Conservation (phyloP, 768 basidiomycete species). For the Tephrocybe sp. region DNA sequence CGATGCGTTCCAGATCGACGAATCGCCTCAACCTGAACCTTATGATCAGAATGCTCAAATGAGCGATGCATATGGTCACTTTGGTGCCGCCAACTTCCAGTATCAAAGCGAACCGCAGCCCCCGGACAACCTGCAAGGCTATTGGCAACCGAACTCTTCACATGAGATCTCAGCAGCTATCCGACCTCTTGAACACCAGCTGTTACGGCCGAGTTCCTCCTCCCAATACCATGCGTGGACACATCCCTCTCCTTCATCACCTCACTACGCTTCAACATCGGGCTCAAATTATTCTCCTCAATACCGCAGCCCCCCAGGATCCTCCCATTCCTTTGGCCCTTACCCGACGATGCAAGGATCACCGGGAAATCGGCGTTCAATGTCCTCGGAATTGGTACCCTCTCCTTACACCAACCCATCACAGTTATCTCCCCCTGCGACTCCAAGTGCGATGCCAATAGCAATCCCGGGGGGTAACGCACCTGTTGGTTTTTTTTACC, state of each 20-base stretch:
- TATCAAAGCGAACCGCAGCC: slow-evolving; percentile 3
- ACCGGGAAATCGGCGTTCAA: slow-evolving; percentile 4
- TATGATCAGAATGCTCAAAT: not conserved
- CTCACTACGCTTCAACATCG: slow-evolving; percentile 2
- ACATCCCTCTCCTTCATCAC: not conserved
- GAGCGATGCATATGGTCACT: not conserved
- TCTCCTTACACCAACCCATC: slow-evolving; percentile 11
- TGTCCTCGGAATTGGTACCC: slow-evolving; percentile 8
- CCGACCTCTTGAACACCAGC: slow-evolving; percentile 3
- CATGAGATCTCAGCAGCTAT: not conserved
- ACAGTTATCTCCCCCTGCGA: slow-evolving; percentile 10
- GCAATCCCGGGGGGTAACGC: not conserved
- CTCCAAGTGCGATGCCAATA: slow-evolving; percentile 1
- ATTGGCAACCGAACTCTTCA: slow-evolving; percentile 3
- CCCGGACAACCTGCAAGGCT: not conserved
- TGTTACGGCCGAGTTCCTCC: slow-evolving; percentile 1
- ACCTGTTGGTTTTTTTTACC: slow-evolving; percentile 2
- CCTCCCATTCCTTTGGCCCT: slow-evolving; percentile 3
- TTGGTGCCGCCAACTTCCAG: not conserved
- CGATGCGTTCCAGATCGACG: slow-evolving; percentile 3
- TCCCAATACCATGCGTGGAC: slow-evolving; percentile 8
- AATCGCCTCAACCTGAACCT: not conserved
- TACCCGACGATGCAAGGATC: slow-evolving; percentile 7
- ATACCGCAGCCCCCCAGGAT: slow-evolving; percentile 5
- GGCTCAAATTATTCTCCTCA: slow-evolving; percentile 6